Evolutionary conservation across 768 basidiomycete genomes (phyloP).

Genomic region (Russula brevipes): DNA sequence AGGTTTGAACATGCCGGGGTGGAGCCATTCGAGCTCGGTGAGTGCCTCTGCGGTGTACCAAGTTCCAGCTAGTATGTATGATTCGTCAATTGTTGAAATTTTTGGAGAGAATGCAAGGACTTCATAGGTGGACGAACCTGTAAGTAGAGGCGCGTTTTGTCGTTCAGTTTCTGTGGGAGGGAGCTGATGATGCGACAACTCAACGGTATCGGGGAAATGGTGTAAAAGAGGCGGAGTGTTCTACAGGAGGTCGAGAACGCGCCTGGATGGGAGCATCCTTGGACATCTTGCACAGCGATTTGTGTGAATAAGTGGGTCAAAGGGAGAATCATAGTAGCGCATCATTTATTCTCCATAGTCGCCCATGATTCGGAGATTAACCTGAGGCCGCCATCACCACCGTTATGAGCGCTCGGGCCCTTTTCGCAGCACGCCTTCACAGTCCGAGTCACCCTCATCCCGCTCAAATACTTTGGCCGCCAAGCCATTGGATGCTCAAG

Average conservation of each 20-base stretch:
- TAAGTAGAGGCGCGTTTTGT: constrained; percentile 10
- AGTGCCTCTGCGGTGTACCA: constrained; percentile 51
- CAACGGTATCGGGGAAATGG: background rate
- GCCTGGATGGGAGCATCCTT: background rate
- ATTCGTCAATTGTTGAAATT: background rate
- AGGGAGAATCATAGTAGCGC: background rate
- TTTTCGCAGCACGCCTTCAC: no score
- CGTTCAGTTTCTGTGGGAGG: background rate
- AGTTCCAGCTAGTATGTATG: constrained; percentile 51
- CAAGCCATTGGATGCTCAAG: no score
- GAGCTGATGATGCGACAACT: background rate
- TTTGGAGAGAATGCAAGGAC: no score
- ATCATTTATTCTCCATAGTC: no score
- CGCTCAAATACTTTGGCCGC: no score
- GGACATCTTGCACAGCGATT: background rate
- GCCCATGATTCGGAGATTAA: no score
- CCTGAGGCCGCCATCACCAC: no score
- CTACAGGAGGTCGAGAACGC: background rate
- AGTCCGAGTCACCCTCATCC: no score
- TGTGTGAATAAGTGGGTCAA: background rate
- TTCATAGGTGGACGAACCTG: constrained; percentile 7
- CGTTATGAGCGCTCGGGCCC: no score
- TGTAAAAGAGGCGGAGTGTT: background rate
- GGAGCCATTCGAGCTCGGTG: constrained; percentile 46
- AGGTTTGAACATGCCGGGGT: constrained; percentile 45